phyloP scores from a whole-genome alignment of 1,284 basidiomycete species.

The Moesziomyces sp. region DNA sequence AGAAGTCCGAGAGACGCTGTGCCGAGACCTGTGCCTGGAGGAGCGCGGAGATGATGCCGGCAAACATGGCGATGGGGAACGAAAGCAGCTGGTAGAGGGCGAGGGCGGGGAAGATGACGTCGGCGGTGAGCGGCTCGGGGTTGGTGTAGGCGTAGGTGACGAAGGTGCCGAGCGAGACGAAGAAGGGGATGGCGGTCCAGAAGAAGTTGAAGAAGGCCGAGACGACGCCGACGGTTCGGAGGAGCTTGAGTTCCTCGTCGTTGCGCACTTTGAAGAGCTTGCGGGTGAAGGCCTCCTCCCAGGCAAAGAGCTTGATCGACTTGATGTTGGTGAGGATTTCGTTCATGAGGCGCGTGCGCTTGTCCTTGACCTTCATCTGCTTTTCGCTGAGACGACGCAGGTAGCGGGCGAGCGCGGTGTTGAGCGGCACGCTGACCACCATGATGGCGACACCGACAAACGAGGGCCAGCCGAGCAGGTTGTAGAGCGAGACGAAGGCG shows the following conservation, averaged over 20 bases:
- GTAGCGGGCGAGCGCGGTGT: conserved; percentile 78
- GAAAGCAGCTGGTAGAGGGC: conserved; percentile 72
- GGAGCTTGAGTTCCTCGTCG: conserved; percentile 78
- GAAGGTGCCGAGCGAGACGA: conserved; percentile 87
- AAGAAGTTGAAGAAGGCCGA: conserved; percentile 78
- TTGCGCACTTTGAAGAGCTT: conserved; percentile 78
- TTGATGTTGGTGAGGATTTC: conserved; percentile 65
- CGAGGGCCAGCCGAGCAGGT: conserved; percentile 80
- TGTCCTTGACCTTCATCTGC: conserved; percentile 89
- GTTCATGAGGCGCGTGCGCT: conserved; percentile 68
- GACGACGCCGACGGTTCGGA: conserved; percentile 79
- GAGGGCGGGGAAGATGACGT: conserved; percentile 69
- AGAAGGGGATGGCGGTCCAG: conserved; percentile 78
- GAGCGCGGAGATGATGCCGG: conserved; percentile 61
- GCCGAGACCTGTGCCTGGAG: conserved; percentile 64
- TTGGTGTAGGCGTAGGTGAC: conserved; percentile 80
- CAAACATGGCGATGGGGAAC: conserved; percentile 77
- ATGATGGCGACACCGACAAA: conserved; percentile 85
- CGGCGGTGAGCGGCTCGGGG: conserved; percentile 74
- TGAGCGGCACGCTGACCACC: conserved; percentile 75
- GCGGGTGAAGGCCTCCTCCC: conserved; percentile 69
- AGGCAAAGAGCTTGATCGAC: conserved; percentile 64
- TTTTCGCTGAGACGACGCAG: conserved; percentile 80
- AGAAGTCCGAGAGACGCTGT: conserved; percentile 69
- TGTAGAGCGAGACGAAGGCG: conserved; percentile 75